Evolutionary conservation across 108 stramenopile species (phyloP).

Genomic region (Discostella pseudostelligera): DNA sequence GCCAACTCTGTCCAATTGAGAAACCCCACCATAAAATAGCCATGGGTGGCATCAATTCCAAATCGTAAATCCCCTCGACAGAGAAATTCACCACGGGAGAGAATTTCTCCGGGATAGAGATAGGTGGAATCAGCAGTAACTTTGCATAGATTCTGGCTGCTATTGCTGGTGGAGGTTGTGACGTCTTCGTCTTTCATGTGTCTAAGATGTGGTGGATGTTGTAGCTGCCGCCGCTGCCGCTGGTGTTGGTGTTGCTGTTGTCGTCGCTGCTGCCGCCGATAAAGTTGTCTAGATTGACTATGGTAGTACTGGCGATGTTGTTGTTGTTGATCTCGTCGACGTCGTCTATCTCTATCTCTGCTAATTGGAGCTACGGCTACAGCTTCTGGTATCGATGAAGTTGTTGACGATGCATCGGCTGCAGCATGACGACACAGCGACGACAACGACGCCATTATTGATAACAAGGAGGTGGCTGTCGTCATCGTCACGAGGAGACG

Average conservation of each 20-base stretch:
- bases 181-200: too few species aligned
- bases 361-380: too few species aligned
- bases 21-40: constrained; percentile 17
- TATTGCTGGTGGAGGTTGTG: background rate
- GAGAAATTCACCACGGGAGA: constrained; percentile 13
- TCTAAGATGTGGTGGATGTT: too few species aligned
- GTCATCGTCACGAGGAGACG: too few species aligned
- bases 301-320: too few species aligned
- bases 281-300: background rate
- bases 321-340: background rate
- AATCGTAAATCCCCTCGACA: constrained; percentile 20
- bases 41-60: constrained; percentile 20
- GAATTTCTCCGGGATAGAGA: constrained; percentile 8
- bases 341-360: background rate
- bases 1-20: background rate
- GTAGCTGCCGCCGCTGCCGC: too few species aligned
- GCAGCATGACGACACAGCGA: too few species aligned
- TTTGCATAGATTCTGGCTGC: constrained; percentile 6
- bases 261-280: background rate
- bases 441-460: too few species aligned
- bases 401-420: too few species aligned
- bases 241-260: background rate
- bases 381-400: too few species aligned
- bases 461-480: too few species aligned
- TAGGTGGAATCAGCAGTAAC: background rate